Evolutionary conservation across 1,284 basidiomycete genomes (phyloP).

Genomic region (Trametes sp.): DNA sequence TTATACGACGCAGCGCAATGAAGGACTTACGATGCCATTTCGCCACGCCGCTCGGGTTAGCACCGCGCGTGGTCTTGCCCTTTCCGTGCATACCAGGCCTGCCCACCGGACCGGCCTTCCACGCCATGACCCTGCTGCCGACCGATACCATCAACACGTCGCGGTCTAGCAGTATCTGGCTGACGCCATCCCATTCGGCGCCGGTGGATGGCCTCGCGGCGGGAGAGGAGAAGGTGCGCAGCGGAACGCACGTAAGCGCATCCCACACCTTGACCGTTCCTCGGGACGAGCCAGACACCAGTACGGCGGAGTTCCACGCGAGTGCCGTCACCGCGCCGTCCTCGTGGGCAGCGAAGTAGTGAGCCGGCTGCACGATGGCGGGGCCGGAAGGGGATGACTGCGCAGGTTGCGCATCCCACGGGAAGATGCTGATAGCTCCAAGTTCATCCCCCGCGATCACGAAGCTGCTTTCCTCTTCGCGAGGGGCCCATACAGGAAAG

Average conservation of each 20-base stretch:
- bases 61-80: constrained; percentile 46
- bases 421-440: constrained; percentile 67
- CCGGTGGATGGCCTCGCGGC: constrained; percentile 48
- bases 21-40: constrained; percentile 61
- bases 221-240: constrained; percentile 62
- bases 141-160: constrained; percentile 71
- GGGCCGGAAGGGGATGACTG: constrained; percentile 16
- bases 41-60: constrained; percentile 41
- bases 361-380: constrained; percentile 40
- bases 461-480: constrained; percentile 51
- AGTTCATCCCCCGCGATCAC: constrained; percentile 64
- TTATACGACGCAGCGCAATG: constrained; percentile 33
- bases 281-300: constrained; percentile 69
- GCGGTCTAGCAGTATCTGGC: constrained; percentile 67
- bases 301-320: constrained; percentile 62
- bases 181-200: constrained; percentile 57
- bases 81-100: constrained; percentile 42
- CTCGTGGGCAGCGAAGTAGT: constrained; percentile 64
- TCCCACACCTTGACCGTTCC: constrained; percentile 76
- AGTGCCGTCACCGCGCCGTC: constrained; percentile 69
- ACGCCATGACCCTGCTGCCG: constrained; percentile 72
- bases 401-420: constrained; percentile 49
- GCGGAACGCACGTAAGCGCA: constrained; percentile 63
- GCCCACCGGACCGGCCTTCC: constrained; percentile 65
- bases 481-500: constrained; percentile 53